Evolutionary conservation across 768 basidiomycete genomes (phyloP), one percentile per base, ranked within the genome.

Genomic region (Lactarius psammicola): DNA sequence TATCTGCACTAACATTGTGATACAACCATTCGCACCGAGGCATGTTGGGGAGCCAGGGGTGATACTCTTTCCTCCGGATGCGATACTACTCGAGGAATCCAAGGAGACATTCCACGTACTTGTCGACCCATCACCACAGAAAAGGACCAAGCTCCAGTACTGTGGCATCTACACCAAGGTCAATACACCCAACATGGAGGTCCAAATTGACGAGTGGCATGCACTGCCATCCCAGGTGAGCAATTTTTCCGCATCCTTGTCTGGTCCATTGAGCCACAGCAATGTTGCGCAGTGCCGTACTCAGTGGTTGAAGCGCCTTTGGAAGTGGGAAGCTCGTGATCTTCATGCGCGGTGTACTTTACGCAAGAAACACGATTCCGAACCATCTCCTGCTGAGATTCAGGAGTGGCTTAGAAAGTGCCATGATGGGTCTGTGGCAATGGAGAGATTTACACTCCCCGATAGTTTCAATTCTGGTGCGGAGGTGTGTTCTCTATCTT

Each of bases 231-330:
- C 0, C 0, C 0, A 0, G 1, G 63, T 59, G 58, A 59, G 63
- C 31, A 7, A 1, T 13, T 13, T 38, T 31, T 56, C n/a, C 2
- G 4, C 15, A 13, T 56, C 7, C 18, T 49, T 26, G 10, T 13
- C 46, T 4, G 10, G 23, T n/a, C 1, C 4, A 13, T 26, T 13
- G 46, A 26, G 46, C 10, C 23, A 26, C 46, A 13, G 1, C 10
- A 2, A n/a, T 26, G 10, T 49, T 4, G 8, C 4, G 1, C 44
- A 66, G 65, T 62, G 23, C 28, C 56, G 38, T 31, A 3, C 8
- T 10, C 0, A 1, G 0, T 42, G 38, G 49, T 4, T 15, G 3
- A 6, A 0, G 0, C 9, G 5, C 2, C 0, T 17, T 7, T 3
- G 2, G 23, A n/a, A 2, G 11, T 2, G 8, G 2, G 6, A 15